Conservation (phyloP, 345 rosid genomes). For the Gossypioides kirkii region DNA sequence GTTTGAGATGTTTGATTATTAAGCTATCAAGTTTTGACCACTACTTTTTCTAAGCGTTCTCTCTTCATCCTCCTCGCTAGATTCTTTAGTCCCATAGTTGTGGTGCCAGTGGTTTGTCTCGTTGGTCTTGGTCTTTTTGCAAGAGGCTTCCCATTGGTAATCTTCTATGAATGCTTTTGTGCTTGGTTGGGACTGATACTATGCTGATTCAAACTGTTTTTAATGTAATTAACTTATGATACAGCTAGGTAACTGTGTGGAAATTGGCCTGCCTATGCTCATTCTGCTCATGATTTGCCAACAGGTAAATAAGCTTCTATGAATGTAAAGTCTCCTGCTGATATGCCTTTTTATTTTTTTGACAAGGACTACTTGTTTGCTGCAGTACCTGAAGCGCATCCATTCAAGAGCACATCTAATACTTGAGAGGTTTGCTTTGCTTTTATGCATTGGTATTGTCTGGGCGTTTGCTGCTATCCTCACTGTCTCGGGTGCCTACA, state of each 20-base stretch:
- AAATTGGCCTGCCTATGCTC: slow-evolving; percentile 94
- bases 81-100: slow-evolving; percentile 60
- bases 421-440: slow-evolving; percentile 85
- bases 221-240: slow-evolving; percentile 14
- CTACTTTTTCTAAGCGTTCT: background rate
- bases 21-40: background rate
- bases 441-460: slow-evolving; percentile 64
- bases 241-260: slow-evolving; percentile 90
- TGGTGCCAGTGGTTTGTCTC: slow-evolving; percentile 71
- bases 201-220: background rate
- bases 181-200: background rate
- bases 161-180: slow-evolving; percentile 2
- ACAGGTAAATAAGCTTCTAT: slow-evolving; percentile 44
- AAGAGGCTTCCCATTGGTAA: slow-evolving; percentile 92
- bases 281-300: slow-evolving; percentile 61
- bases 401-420: slow-evolving; percentile 24
- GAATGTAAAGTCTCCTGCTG: background rate
- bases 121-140: slow-evolving; percentile 82
- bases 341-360: background rate
- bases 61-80: slow-evolving; percentile 31
- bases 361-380: slow-evolving; percentile 7
- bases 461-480: slow-evolving; percentile 97
- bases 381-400: slow-evolving; percentile 61
- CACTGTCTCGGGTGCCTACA: slow-evolving; percentile 91
- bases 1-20: background rate